Conservation (phyloP, 192 early-diverging fungal genomes). For the Umbelopsis ramanniana region DNA sequence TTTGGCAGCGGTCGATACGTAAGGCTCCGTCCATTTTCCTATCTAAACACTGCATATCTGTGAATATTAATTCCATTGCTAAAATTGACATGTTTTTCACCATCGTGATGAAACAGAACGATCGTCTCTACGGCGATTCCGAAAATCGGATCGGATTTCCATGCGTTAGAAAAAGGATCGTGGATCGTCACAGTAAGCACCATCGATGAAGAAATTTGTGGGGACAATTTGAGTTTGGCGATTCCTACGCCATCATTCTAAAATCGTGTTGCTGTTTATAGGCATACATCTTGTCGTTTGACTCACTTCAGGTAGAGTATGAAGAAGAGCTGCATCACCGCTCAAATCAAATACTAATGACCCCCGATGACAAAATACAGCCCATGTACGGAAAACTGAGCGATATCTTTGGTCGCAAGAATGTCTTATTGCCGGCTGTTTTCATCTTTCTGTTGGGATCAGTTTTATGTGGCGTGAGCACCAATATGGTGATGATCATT, state of each 20-base stretch:
- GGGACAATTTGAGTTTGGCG: neutral
- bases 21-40: neutral
- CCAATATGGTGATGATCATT: constrained; percentile 62
- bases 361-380: neutral
- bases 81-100: neutral
- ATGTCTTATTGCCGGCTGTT: neutral
- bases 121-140: constrained; percentile 82
- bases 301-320: constrained; percentile 23
- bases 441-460: constrained; percentile 77
- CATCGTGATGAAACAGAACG: constrained; percentile 46
- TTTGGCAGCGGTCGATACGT: constrained; percentile 47
- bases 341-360: neutral
- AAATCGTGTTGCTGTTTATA: neutral
- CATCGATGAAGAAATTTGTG: neutral
- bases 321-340: neutral
- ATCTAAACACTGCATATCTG: too few species aligned
- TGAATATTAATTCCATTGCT: too few species aligned
- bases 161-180: constrained; percentile 63
- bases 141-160: constrained; percentile 76
- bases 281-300: constrained; percentile 64
- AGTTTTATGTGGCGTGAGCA: constrained; percentile 68
- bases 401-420: constrained; percentile 58
- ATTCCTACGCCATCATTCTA: neutral
- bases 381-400: constrained; percentile 60
- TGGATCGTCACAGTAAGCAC: constrained; percentile 77